Conservation (phyloP, 1,284 basidiomycete genomes). For the Vanrija humicola region DNA sequence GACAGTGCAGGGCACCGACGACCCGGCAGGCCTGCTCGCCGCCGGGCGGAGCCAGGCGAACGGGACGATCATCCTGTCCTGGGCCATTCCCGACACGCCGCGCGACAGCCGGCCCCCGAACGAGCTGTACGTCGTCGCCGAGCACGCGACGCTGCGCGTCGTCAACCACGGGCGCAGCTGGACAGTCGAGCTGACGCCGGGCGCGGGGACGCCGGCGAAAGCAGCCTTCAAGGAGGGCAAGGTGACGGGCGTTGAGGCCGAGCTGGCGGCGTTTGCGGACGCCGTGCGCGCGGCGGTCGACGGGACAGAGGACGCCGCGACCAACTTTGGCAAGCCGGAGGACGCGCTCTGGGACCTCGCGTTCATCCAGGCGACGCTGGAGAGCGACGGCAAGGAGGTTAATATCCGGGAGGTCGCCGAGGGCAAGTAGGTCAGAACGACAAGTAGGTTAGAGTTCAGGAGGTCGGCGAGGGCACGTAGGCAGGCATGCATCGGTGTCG, state of each 20-base stretch:
- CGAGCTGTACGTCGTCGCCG: slow-evolving; percentile 30
- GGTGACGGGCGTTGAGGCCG: slow-evolving; percentile 60
- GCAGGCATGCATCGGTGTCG: too few relatives aligned
- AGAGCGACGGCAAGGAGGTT: slow-evolving; percentile 61
- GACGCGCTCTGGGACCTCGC: slow-evolving; percentile 67
- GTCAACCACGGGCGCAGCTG: slow-evolving; percentile 49
- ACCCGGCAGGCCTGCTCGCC: slow-evolving; percentile 1
- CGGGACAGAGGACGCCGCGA: slow-evolving; percentile 13
- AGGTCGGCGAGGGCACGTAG: too few relatives aligned
- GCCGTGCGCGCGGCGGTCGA: slow-evolving; percentile 53
- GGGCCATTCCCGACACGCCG: slow-evolving; percentile 33
- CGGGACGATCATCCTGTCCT: slow-evolving; percentile 39
- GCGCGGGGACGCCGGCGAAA: slow-evolving; percentile 47
- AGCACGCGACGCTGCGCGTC: slow-evolving; percentile 53
- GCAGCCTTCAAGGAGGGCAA: slow-evolving; percentile 50
- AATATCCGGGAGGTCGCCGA: slow-evolving; percentile 54
- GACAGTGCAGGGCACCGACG: background rate
- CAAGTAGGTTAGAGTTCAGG: background rate
- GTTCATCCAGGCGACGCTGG: slow-evolving; percentile 70
- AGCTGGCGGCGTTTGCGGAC: slow-evolving; percentile 61
- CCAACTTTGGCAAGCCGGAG: slow-evolving; percentile 34
- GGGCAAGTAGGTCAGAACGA: background rate
- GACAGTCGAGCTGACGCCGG: slow-evolving; percentile 56
- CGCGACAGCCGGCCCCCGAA: slow-evolving; percentile 15
- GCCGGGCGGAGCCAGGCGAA: slow-evolving; percentile 32